Base-by-base conservation (phyloP, 331 rosid genomes). In the Pyrus hybrid region DNA sequence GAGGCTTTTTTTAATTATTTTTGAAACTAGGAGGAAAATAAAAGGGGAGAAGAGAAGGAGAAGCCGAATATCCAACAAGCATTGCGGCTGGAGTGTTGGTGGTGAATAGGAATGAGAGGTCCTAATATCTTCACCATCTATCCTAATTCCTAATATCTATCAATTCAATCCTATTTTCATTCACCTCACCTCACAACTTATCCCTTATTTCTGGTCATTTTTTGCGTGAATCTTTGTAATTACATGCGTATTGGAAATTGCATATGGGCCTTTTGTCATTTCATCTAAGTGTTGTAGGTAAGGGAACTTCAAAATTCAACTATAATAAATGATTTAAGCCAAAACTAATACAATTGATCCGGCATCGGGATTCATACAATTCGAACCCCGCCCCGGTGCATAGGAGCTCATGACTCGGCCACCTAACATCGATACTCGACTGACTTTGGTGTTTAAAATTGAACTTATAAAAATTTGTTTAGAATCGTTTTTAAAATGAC, bases 41-140 rank as follows among this genome's bases (percentile, higher is more conserved):
- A 32, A 51, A 26, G 4, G 13, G 14, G 28, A 33, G 68, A 77
- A 80, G 76, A 80, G 54, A 51, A 77, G 45, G 21, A 63, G 68
- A 64, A 64, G 13, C 8, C 20, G 43, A 63, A 63, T 5, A 7
- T 63, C 43, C 68, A 13, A 30, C 41, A 17, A 22, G 10, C 11
- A 66, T 5, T 66, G 70, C 70, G 51, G 70, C 28, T 35, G 70
- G 51, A 2, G 70, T 5, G 20, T 25, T 33, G 14, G 16, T 7
- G 26, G 37, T 16, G 49, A 45, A 14, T 66, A 22, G 2, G 33
- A 43, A 43, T 16, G 37, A 25, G 35, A 3, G 72, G 72, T 68
- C 33, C 23, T 23, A 16, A 68, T 5, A 66, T 43, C 17, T n/a
- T 45, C 33, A 3, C 5, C 3, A 8, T 23, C 8, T 23, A 23